Evolutionary conservation across 305 asterid genomes (phyloP), one percentile per base, ranked within the genome.

Genomic region (Rubia balearica): DNA sequence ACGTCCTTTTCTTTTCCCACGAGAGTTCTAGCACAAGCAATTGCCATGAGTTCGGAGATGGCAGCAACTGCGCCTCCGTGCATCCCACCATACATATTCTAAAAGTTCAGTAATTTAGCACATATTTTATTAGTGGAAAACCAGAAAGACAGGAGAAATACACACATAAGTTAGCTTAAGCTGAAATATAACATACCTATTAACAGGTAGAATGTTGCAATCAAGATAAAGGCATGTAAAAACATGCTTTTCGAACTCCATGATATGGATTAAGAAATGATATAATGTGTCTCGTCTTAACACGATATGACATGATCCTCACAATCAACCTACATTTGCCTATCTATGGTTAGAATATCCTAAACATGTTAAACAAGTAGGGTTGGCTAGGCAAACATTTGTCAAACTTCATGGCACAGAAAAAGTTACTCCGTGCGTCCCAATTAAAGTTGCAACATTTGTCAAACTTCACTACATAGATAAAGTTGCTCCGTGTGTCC

Each of bases 1-100:
- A 91, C 72, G 51, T 84, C 84, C 69, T 81, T 85, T 71, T 88
- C 91, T 63, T 88, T 72, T 72, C 87, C 90, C 27, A 86, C 89
- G 0, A 89, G 83, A 46, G 97, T 89, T 80, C 93, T 81, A 81
- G 93, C 95, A 65, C 95, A 91, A 75, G 89, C 96, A 71, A 48
- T 75, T 13, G 96, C 85, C 63, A 91, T 85, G 71, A 89, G 75
- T 75, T 83, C 87, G 5, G 89, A 85, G 30, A 86, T 88, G 71
- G 89, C 80, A 16, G 82, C 95, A 71, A 89, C 90, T 3, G 96
- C 85, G 49, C 97, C 97, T 57, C 97, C 97, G 36, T 91, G 92
- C 95, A 89, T 74, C 70, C 90, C 88, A 7, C 79, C 76, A 63
- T 89, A 89, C 36, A 21, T 30, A 72, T 89, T 91, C 95, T 89